Percentiles rank a stretch among this genome's conserved stretches.
Conservation (phyloP, 345 rosid species). For the Carallia pectinifolia region DNA sequence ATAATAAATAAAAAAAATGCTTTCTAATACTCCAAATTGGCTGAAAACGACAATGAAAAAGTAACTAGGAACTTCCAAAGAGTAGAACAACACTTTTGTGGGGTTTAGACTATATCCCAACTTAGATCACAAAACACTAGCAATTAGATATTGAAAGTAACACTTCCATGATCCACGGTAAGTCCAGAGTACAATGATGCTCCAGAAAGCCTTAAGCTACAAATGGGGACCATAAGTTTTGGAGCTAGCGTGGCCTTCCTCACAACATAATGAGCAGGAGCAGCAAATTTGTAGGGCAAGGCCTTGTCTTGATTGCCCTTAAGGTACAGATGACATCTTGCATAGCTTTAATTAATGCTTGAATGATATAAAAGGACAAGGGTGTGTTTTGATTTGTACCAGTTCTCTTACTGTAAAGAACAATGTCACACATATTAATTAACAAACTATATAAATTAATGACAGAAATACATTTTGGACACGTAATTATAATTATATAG, state of each 20-base stretch:
- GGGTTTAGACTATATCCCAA: slow-evolving; percentile 34
- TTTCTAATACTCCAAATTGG: slow-evolving; percentile 2
- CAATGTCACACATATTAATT: no score
- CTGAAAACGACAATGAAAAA: slow-evolving; percentile 16
- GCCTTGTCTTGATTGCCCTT: slow-evolving; percentile 34
- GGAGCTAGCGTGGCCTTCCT: slow-evolving; percentile 14
- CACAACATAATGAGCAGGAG: slow-evolving; percentile 27
- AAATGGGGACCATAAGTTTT: slow-evolving; percentile 55
- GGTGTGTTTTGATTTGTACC: background rate
- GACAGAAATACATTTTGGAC: no score
- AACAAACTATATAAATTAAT: no score
- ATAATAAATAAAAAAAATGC: no score
- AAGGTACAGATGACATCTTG: slow-evolving; percentile 33
- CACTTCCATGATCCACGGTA: slow-evolving; percentile 69
- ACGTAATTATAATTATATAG: no score
- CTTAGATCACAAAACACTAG: slow-evolving; percentile 56
- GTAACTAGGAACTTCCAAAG: slow-evolving; percentile 20
- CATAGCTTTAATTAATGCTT: slow-evolving; percentile 30
- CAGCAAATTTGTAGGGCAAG: slow-evolving; percentile 34
- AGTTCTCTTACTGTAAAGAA: no score
- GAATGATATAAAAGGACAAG: slow-evolving; percentile 27
- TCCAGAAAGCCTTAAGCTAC: slow-evolving; percentile 28
- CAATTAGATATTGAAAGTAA: slow-evolving; percentile 61
- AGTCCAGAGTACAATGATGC: slow-evolving; percentile 55
- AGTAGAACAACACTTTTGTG: slow-evolving; percentile 23